phyloP scores from a whole-genome alignment of 106 monocot genomes.

The Platanthera zijinensis region DNA sequence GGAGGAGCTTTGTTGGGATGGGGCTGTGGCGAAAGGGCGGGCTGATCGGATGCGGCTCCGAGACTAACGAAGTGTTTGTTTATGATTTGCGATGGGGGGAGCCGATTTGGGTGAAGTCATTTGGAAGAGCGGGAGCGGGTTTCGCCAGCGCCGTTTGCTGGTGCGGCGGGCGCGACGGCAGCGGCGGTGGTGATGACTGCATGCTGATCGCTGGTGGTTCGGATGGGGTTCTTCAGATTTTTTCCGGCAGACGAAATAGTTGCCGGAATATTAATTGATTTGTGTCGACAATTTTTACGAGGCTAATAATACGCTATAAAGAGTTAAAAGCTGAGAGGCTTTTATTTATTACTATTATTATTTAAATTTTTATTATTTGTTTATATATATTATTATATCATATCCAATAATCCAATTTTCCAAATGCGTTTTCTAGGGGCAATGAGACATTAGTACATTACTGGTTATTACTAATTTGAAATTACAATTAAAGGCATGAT shows the following conservation, averaged over 20 bases:
- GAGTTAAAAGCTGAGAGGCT: no score
- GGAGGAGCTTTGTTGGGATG: slow-evolving; percentile 75
- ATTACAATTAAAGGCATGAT: no score
- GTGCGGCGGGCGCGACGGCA: slow-evolving; percentile 13
- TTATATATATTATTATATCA: no score
- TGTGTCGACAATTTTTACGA: no score
- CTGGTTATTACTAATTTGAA: no score
- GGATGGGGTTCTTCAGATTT: slow-evolving; percentile 48
- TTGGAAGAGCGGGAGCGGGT: slow-evolving; percentile 8
- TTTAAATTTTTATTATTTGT: no score
- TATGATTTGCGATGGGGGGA: slow-evolving; percentile 80
- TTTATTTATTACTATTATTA: no score
- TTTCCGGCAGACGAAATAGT: slow-evolving; percentile 19
- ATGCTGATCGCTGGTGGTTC: slow-evolving; percentile 60
- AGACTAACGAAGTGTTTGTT: slow-evolving; percentile 71
- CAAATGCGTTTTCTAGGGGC: no score
- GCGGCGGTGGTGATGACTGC: slow-evolving; percentile 18
- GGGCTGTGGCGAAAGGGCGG: slow-evolving; percentile 44
- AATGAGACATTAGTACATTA: no score
- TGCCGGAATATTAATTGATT: no score
- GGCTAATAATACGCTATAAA: no score
- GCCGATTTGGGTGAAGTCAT: slow-evolving; percentile 65
- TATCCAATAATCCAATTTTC: no score
- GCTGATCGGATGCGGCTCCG: slow-evolving; percentile 69
- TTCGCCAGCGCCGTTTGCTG: slow-evolving; percentile 70